A percentile compares a stretch with the other conserved stretches of the same genome.
phyloP scores from a whole-genome alignment of 441 rosid species.

The Dalechampia spathulata region DNA sequence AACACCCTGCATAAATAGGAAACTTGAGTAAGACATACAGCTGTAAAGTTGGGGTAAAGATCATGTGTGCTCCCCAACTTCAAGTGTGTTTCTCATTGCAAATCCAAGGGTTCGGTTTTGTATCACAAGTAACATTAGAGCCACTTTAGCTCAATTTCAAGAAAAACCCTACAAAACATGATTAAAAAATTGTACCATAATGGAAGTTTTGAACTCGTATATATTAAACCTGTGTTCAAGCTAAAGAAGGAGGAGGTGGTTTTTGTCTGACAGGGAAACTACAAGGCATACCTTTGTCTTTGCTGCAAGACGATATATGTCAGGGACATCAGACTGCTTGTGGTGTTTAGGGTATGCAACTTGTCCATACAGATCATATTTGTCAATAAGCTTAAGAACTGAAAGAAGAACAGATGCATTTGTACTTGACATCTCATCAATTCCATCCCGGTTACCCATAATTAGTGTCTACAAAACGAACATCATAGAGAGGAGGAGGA shows the following conservation, averaged over 20 bases:
- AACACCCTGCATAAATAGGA: slow-evolving; percentile 53
- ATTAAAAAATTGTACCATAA: too few species aligned
- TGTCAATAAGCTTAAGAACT: slow-evolving; percentile 78
- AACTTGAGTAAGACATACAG: neutral
- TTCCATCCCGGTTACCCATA: slow-evolving; percentile 92
- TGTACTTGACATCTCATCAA: slow-evolving; percentile 84
- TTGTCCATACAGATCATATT: slow-evolving; percentile 89
- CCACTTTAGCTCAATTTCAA: too few species aligned
- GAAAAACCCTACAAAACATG: too few species aligned
- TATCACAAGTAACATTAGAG: too few species aligned
- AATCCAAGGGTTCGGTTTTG: too few species aligned
- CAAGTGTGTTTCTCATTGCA: too few species aligned
- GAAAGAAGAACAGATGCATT: slow-evolving; percentile 76
- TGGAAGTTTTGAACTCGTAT: too few species aligned
- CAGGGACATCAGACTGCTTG: slow-evolving; percentile 90
- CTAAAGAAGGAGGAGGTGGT: too few species aligned
- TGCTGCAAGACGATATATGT: slow-evolving; percentile 86
- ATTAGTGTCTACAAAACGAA: slow-evolving; percentile 60
- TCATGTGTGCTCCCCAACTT: too few species aligned
- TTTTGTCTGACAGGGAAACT: neutral
- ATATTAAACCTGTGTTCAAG: too few species aligned
- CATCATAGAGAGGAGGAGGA: neutral
- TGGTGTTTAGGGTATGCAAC: slow-evolving; percentile 98
- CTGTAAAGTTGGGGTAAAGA: neutral
- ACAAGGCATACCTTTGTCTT: slow-evolving; percentile 65